These are phyloP conservation scores for Amorphotheca resinae DNA, from an alignment of 495 filamentous ascomycete species.

Conservation along the genomic window DNA sequence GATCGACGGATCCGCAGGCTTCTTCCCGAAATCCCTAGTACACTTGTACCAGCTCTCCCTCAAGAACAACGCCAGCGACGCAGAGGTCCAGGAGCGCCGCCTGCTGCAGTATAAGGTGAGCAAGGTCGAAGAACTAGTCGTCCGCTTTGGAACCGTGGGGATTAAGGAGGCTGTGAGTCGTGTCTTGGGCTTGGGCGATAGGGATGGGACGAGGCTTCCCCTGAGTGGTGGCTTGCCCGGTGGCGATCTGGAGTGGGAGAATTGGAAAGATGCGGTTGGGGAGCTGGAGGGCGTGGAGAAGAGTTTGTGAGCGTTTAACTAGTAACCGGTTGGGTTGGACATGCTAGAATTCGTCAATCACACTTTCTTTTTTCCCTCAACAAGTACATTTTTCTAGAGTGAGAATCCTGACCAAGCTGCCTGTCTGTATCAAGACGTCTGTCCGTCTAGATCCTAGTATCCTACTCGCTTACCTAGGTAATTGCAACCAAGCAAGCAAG, in stretches of 20 bases:
- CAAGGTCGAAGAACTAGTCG: conserved; percentile 46
- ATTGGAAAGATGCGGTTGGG: conserved; percentile 27
- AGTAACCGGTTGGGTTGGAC: too few species aligned
- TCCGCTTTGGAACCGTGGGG: conserved; percentile 40
- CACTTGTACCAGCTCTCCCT: conserved; percentile 36
- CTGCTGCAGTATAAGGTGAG: conserved; percentile 45
- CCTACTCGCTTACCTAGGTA: too few species aligned
- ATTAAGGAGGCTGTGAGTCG: conserved; percentile 50
- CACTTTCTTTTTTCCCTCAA: too few species aligned
- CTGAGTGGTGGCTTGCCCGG: conserved; percentile 37
- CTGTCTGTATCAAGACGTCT: too few species aligned
- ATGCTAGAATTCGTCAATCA: too few species aligned
- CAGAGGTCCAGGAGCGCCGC: conserved; percentile 29
- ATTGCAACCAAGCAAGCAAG: too few species aligned
- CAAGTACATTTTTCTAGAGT: too few species aligned
- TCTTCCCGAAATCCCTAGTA: conserved; percentile 49
- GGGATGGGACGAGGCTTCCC: conserved; percentile 43
- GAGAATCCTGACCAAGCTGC: too few species aligned
- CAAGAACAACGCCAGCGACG: conserved; percentile 24
- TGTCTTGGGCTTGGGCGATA: conserved; percentile 39
- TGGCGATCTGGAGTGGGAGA: conserved; percentile 34
- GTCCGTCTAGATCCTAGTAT: too few species aligned
- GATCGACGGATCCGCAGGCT: conserved; percentile 50
- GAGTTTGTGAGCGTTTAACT: conserved; percentile 16
- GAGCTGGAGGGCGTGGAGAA: conserved; percentile 29